Percentiles rank a stretch among this genome's conserved stretches.
Evolutionary conservation across 805 yeast species (phyloP).

Genomic region (Metschnikowia lochheadii): DNA sequence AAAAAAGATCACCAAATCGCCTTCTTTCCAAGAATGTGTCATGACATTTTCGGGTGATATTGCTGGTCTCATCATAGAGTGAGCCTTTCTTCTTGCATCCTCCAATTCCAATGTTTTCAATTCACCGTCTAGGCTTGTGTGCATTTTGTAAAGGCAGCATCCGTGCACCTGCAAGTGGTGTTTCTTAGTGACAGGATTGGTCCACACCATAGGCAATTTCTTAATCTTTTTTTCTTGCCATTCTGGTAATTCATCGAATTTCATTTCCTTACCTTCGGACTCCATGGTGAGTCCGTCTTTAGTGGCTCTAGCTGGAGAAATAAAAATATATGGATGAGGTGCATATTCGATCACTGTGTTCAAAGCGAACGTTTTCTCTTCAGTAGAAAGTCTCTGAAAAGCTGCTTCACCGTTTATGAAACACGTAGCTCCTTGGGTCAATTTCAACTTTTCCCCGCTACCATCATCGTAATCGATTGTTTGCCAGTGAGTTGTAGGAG

Average conservation of each 20-base stretch:
- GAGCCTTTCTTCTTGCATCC: conserved; percentile 70
- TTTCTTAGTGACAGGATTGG: conserved; percentile 79
- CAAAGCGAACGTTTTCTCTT: conserved; percentile 71
- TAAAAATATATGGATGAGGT: conserved; percentile 88
- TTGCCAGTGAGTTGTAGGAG: conserved; percentile 60
- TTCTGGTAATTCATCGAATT: conserved; percentile 65
- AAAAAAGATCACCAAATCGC: conserved; percentile 81
- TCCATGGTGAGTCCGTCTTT: conserved; percentile 85
- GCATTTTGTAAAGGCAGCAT: conserved; percentile 71
- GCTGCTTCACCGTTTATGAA: conserved; percentile 84
- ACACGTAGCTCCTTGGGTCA: conserved; percentile 85
- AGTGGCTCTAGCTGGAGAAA: conserved; percentile 76
- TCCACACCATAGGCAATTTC: conserved; percentile 84
- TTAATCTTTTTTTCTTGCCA: conserved; percentile 82
- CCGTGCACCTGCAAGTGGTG: conserved; percentile 88
- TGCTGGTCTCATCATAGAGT: conserved; percentile 80
- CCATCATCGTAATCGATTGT: conserved; percentile 53
- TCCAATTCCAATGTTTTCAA: conserved; percentile 51
- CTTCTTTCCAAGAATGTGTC: conserved; percentile 79
- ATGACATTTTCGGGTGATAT: conserved; percentile 69
- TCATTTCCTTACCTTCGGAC: conserved; percentile 68
- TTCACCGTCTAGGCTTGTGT: conserved; percentile 49
- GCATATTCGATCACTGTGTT: conserved; percentile 82
- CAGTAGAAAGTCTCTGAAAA: conserved; percentile 58
- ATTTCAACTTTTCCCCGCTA: conserved; percentile 56